These are phyloP conservation scores for Megacollybia marginata DNA, from an alignment of 768 basidiomycete genomes.

Conservation along the genomic window DNA sequence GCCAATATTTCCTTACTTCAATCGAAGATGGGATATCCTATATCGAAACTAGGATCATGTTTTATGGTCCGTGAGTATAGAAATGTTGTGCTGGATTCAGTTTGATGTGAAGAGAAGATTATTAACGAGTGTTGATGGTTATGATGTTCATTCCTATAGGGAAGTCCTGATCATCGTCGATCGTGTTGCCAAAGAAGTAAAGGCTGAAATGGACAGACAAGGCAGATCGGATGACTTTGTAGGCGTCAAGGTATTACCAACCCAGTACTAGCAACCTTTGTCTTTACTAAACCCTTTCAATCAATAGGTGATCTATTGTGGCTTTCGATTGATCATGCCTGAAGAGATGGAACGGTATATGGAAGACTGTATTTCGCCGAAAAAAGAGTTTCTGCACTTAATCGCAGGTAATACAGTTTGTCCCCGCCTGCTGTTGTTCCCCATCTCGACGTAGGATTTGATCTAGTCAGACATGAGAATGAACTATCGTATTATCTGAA, in stretches of 20 bases:
- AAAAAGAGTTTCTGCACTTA: slow-evolving; percentile 66
- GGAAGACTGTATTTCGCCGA: slow-evolving; percentile 70
- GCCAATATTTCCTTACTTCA: slow-evolving; percentile 52
- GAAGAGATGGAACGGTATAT: slow-evolving; percentile 58
- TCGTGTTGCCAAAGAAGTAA: slow-evolving; percentile 43
- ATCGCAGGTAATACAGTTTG: slow-evolving; percentile 44
- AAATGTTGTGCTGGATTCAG: too few species aligned
- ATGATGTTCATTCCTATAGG: slow-evolving; percentile 31
- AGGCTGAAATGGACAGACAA: slow-evolving; percentile 38
- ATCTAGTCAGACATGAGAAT: slow-evolving; percentile 76
- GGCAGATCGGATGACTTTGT: slow-evolving; percentile 56
- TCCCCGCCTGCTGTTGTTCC: background rate
- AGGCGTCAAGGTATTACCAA: slow-evolving; percentile 46
- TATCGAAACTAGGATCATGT: slow-evolving; percentile 49
- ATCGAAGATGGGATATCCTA: slow-evolving; percentile 70
- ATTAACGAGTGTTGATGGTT: background rate
- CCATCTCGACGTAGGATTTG: slow-evolving; percentile 44
- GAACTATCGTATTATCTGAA: slow-evolving; percentile 53
- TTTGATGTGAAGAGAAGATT: too few species aligned
- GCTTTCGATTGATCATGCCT: slow-evolving; percentile 44
- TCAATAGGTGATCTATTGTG: slow-evolving; percentile 62
- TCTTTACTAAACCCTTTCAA: background rate
- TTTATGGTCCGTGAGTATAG: background rate
- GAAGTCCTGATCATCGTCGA: slow-evolving; percentile 53
- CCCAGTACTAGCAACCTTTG: background rate